These are phyloP conservation scores for Termitomyces titanicus DNA, from an alignment of 768 basidiomycete species.

Conservation along the genomic window DNA sequence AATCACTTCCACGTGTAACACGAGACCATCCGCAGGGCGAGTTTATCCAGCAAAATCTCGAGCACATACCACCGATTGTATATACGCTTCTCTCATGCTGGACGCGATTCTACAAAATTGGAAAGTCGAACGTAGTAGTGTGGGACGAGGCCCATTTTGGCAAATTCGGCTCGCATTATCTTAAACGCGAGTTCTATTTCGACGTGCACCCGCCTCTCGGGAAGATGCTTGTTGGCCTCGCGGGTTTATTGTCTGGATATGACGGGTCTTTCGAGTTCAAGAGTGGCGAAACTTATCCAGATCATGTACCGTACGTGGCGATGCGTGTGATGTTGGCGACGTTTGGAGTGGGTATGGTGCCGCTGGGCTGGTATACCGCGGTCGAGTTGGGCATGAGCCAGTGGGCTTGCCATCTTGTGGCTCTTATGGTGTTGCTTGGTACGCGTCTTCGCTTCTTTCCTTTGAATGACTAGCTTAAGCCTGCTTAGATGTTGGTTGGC, in stretches of 20 bases:
- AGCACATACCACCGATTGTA: constrained; percentile 71
- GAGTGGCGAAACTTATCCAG: constrained; percentile 83
- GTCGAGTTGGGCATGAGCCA: constrained; percentile 90
- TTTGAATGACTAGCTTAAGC: background rate
- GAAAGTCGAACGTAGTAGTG: constrained; percentile 78
- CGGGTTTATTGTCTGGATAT: constrained; percentile 88
- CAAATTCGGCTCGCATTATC: constrained; percentile 97
- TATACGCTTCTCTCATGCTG: constrained; percentile 95
- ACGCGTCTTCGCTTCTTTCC: constrained; percentile 20
- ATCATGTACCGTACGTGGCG: constrained; percentile 83
- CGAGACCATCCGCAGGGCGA: constrained; percentile 49
- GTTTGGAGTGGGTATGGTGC: constrained; percentile 95
- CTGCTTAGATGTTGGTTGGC: constrained; percentile 87
- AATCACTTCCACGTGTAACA: constrained; percentile 17
- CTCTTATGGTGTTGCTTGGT: constrained; percentile 93
- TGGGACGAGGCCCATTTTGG: constrained; percentile 99
- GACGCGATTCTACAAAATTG: constrained; percentile 93
- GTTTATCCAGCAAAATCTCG: constrained; percentile 75
- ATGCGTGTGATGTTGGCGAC: constrained; percentile 95
- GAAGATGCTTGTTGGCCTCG: constrained; percentile 97
- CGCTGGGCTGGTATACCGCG: constrained; percentile 94
- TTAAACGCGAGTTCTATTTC: constrained; percentile 99
- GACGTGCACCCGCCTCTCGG: constrained; percentile 98
- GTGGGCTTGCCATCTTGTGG: constrained; percentile 87
- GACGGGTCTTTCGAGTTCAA: constrained; percentile 92